phyloP scores from a whole-genome alignment of 805 yeast genomes.

The Metschnikowia dekortorum region DNA sequence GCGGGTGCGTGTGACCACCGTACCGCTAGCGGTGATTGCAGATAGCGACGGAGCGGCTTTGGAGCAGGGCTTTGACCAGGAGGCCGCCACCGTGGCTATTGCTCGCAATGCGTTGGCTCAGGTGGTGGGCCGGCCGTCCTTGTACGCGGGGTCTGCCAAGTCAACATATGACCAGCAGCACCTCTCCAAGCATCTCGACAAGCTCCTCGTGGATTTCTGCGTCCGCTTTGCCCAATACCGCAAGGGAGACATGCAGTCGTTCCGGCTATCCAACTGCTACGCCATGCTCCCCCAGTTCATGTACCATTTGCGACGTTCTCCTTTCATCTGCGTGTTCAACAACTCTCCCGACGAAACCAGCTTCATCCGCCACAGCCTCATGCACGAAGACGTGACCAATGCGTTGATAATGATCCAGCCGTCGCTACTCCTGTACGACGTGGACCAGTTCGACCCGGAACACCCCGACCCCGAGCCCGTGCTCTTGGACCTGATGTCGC shows the following conservation, averaged over 20 bases:
- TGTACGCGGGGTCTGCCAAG: slow-evolving; percentile 7
- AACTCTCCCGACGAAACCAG: slow-evolving; percentile 72
- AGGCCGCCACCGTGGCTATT: slow-evolving; percentile 59
- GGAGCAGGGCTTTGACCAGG: slow-evolving; percentile 58
- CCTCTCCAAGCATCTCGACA: slow-evolving; percentile 49
- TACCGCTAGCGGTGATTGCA: slow-evolving; percentile 41
- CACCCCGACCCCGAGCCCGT: slow-evolving; percentile 57
- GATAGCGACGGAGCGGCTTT: slow-evolving; percentile 38
- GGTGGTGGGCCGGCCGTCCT: slow-evolving; percentile 4
- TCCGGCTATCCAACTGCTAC: slow-evolving; percentile 46
- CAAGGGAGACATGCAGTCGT: slow-evolving; percentile 44
- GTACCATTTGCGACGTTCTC: slow-evolving; percentile 64
- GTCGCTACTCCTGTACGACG: slow-evolving; percentile 54
- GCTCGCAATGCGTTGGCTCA: slow-evolving; percentile 48
- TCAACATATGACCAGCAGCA: slow-evolving; percentile 20
- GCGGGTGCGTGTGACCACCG: slow-evolving; percentile 59
- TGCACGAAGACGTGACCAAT: slow-evolving; percentile 57
- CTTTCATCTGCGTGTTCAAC: slow-evolving; percentile 60
- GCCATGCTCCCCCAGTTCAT: slow-evolving; percentile 63
- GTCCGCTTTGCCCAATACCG: slow-evolving; percentile 45
- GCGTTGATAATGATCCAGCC: slow-evolving; percentile 69
- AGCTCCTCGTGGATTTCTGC: slow-evolving; percentile 43
- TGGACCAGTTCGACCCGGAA: slow-evolving; percentile 36
- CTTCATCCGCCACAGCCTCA: slow-evolving; percentile 56
- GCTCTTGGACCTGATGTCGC: slow-evolving; percentile 57